phyloP scores from a whole-genome alignment of 768 basidiomycete species.

The Royoungia palumana region DNA sequence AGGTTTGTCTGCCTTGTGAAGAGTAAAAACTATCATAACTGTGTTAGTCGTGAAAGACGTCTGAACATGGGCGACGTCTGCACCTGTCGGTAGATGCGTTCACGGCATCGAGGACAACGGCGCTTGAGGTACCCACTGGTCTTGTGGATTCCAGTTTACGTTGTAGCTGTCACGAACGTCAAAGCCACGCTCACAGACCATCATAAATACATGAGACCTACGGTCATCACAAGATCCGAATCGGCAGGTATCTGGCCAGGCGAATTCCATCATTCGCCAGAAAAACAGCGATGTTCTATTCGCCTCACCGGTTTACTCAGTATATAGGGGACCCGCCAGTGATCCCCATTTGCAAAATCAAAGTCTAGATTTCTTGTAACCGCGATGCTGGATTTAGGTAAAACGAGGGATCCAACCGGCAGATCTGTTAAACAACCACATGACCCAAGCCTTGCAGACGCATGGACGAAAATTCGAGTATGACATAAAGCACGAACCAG shows the following conservation, averaged over 20 bases:
- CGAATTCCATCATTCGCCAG: slow-evolving; percentile 1
- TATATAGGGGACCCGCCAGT: slow-evolving; percentile 48
- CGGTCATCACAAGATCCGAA: slow-evolving; percentile 45
- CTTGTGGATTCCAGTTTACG: slow-evolving; percentile 43
- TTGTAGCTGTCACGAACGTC: slow-evolving; percentile 39
- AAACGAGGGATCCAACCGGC: slow-evolving; percentile 72
- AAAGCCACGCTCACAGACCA: not conserved
- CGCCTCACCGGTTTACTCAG: slow-evolving; percentile 60
- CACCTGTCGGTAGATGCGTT: slow-evolving; percentile 87
- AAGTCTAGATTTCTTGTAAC: slow-evolving; percentile 76
- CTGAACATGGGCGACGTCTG: not conserved
- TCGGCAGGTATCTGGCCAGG: slow-evolving; percentile 56
- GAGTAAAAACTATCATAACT: slow-evolving; percentile 66
- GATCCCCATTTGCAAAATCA: slow-evolving; percentile 53
- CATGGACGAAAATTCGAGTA: not conserved
- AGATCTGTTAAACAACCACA: slow-evolving; percentile 70
- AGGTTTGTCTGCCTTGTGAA: slow-evolving; percentile 79
- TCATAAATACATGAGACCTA: slow-evolving; percentile 28
- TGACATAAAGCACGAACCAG: not conserved
- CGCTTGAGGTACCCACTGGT: slow-evolving; percentile 35
- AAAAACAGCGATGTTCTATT: not conserved
- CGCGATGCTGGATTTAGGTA: slow-evolving; percentile 65
- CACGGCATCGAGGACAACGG: slow-evolving; percentile 42
- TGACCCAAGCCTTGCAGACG: slow-evolving; percentile 62
- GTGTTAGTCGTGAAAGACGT: slow-evolving; percentile 7